Evolutionary conservation across 345 rosid species (phyloP).

Genomic region (Cardamine chenopodiifolia): DNA sequence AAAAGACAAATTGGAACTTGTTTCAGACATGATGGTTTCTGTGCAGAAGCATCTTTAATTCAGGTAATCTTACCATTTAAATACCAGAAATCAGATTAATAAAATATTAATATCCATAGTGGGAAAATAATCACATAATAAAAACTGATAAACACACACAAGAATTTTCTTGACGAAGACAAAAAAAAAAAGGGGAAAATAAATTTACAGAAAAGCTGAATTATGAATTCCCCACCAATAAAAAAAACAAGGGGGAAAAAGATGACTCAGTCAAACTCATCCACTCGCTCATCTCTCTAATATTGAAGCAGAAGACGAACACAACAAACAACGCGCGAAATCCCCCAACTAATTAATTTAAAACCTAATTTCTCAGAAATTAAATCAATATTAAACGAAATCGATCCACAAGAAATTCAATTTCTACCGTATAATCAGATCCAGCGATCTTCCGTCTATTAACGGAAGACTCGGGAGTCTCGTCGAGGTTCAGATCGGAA

Average conservation of each 20-base stretch:
- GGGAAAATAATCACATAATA: constrained; percentile 16
- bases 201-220: constrained; percentile 39
- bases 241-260: constrained; percentile 14
- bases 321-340: constrained; percentile 63
- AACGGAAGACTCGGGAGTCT: constrained; percentile 47
- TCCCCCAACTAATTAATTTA: constrained; percentile 26
- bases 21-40: constrained; percentile 53
- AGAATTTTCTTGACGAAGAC: constrained; percentile 32
- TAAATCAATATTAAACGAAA: constrained; percentile 1
- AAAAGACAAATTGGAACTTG: constrained; percentile 75
- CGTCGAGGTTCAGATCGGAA: constrained; percentile 53
- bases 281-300: constrained; percentile 42
- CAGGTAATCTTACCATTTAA: constrained; percentile 36
- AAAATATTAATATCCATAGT: constrained; percentile 17
- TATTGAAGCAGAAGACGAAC: constrained; percentile 42
- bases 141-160: constrained; percentile 36
- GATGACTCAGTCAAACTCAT: constrained; percentile 63
- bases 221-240: constrained; percentile 40
- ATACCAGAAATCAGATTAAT: constrained; percentile 40
- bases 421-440: constrained; percentile 64
- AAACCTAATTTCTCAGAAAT: constrained; percentile 34
- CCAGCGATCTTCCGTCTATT: constrained; percentile 53
- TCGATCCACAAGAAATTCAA: constrained; percentile 6
- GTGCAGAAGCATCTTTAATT: constrained; percentile 49
- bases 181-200: constrained; percentile 10